phyloP scores from a whole-genome alignment of 257 asterid genomes.

The Paraleonurus japonicus region DNA sequence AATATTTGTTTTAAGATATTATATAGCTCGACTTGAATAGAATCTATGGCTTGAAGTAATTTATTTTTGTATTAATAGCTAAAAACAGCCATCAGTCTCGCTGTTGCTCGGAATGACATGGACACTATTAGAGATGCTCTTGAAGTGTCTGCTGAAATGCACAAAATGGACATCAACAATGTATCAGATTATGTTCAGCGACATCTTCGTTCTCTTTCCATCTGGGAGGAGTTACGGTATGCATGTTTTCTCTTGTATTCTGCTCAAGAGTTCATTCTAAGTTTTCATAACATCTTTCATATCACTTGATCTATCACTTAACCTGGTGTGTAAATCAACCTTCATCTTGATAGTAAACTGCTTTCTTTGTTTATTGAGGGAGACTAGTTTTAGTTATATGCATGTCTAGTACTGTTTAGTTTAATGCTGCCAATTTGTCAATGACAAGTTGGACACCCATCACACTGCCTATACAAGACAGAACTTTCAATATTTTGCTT shows the following conservation, averaged over 20 bases:
- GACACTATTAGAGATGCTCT: slow-evolving; percentile 93
- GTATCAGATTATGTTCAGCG: slow-evolving; percentile 85
- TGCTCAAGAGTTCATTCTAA: background rate
- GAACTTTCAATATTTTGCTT: background rate
- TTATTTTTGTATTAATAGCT: slow-evolving; percentile 46
- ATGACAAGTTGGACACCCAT: background rate
- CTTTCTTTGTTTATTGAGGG: background rate
- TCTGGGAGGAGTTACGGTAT: slow-evolving; percentile 97
- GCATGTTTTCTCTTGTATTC: slow-evolving; percentile 20
- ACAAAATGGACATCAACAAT: slow-evolving; percentile 73
- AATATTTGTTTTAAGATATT: background rate
- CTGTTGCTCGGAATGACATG: slow-evolving; percentile 94
- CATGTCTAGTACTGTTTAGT: background rate
- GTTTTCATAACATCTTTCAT: background rate
- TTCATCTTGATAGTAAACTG: background rate
- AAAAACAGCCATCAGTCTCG: slow-evolving; percentile 84
- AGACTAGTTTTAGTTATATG: background rate
- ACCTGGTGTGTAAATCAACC: background rate
- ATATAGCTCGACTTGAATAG: background rate
- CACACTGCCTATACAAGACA: background rate
- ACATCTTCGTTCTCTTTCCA: slow-evolving; percentile 84
- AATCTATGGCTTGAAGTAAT: background rate
- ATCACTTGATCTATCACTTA: background rate
- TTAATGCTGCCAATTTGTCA: slow-evolving; percentile 2
- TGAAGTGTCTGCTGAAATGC: slow-evolving; percentile 97